These are phyloP conservation scores for Leishmania arabica DNA, from an alignment of 208 protist genomes.

Conservation along the genomic window DNA sequence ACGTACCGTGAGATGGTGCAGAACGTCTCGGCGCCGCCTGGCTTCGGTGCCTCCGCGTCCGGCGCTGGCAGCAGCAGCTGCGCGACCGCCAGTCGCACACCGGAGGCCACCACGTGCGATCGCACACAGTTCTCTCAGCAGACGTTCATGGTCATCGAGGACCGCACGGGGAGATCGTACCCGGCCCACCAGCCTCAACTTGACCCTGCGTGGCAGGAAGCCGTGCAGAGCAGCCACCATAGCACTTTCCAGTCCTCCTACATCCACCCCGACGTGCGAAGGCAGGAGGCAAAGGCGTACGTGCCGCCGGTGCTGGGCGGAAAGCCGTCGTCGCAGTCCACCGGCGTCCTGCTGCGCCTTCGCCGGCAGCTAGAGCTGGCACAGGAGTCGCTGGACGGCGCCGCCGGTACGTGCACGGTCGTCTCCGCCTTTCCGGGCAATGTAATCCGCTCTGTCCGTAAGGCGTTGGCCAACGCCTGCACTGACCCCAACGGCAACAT, in stretches of 20 bases:
- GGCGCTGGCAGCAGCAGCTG: conserved; percentile 12
- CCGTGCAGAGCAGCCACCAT: conserved; percentile 6
- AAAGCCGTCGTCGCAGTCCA: conserved; percentile 56
- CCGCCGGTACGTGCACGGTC: not conserved
- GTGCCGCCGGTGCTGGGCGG: conserved; percentile 63
- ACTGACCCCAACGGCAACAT: conserved; percentile 44
- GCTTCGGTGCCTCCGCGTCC: not conserved
- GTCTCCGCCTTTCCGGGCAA: conserved; percentile 75
- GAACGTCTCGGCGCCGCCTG: conserved; percentile 9
- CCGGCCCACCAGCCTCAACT: conserved; percentile 85
- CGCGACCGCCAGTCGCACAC: not conserved
- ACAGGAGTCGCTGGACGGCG: conserved; percentile 20
- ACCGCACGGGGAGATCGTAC: conserved; percentile 69
- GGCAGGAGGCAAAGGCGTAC: conserved; percentile 30
- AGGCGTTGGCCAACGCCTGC: conserved; percentile 35
- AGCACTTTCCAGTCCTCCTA: conserved; percentile 38
- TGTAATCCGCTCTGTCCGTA: conserved; percentile 58
- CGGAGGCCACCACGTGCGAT: conserved; percentile 7
- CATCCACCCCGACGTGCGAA: conserved; percentile 29
- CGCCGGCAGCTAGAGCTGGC: conserved; percentile 58
- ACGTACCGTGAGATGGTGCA: conserved; percentile 51
- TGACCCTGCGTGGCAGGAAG: conserved; percentile 48
- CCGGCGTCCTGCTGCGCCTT: conserved; percentile 68
- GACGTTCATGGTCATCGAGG: conserved; percentile 79
- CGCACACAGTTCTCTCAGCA: conserved; percentile 57